phyloP scores from a whole-genome alignment of 2,329 filamentous ascomycete species.

The Monosporascus sp. region DNA sequence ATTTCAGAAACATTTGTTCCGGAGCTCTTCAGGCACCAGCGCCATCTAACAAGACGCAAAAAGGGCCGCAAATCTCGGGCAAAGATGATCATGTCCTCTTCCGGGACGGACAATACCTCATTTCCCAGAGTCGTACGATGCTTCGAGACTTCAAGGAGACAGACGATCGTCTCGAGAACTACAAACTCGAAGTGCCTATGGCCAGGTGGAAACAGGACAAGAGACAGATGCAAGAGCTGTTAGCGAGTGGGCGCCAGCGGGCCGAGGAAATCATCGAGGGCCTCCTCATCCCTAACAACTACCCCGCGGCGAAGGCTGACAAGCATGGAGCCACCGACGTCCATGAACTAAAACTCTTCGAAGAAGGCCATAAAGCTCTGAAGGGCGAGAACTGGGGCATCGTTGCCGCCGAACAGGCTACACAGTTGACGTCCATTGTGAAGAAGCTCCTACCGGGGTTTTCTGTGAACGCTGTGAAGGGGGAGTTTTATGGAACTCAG shows the following conservation, averaged over 20 bases:
- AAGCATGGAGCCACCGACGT: conserved; percentile 15
- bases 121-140: conserved; percentile 19
- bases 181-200: conserved; percentile 18
- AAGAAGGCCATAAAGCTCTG: conserved; percentile 16
- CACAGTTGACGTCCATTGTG: conserved; percentile 16
- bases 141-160: conserved; percentile 23
- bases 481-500: not conserved
- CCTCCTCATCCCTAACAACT: conserved; percentile 14
- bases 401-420: conserved; percentile 19
- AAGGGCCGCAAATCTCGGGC: not conserved
- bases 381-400: conserved; percentile 21
- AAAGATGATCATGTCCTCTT: conserved; percentile 21
- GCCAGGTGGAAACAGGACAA: conserved; percentile 29
- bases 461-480: not conserved
- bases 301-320: conserved; percentile 9
- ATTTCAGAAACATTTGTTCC: conserved; percentile 14
- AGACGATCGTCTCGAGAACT: conserved; percentile 18
- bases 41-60: not conserved
- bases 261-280: conserved; percentile 25
- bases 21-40: not conserved
- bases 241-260: conserved; percentile 25
- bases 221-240: conserved; percentile 24
- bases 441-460: conserved; percentile 6
- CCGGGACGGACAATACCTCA: conserved; percentile 14
- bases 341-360: conserved; percentile 25